These are phyloP conservation scores for Calonectria pseudoreteaudii DNA, from an alignment of 2,329 filamentous ascomycete genomes.

Conservation along the genomic window DNA sequence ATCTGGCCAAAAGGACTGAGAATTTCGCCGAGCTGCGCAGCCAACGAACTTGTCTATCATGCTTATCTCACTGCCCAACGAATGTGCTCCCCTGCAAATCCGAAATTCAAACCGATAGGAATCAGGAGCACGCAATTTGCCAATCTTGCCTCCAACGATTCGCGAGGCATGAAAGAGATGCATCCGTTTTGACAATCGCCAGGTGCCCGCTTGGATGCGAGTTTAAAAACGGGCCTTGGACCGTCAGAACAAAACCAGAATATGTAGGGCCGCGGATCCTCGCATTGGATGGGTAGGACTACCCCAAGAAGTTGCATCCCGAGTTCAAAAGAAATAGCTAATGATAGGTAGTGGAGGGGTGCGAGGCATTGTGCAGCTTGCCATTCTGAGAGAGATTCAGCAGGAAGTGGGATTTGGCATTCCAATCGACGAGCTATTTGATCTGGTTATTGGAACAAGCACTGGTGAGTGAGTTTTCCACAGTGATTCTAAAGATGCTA, in stretches of 20 bases:
- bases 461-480: slow-evolving; percentile 5
- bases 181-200: neutral
- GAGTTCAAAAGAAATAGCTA: neutral
- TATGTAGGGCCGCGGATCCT: slow-evolving; percentile 13
- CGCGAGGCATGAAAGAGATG: neutral
- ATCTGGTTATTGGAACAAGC: slow-evolving; percentile 28
- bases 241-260: slow-evolving; percentile 23
- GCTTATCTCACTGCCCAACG: slow-evolving; percentile 19
- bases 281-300: slow-evolving; percentile 21
- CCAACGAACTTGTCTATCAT: slow-evolving; percentile 23
- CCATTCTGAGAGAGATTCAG: slow-evolving; percentile 18
- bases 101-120: neutral
- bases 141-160: slow-evolving; percentile 15
- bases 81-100: slow-evolving; percentile 26
- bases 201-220: slow-evolving; percentile 21
- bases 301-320: neutral
- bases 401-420: slow-evolving; percentile 6
- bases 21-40: neutral
- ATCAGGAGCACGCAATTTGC: slow-evolving; percentile 22
- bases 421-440: slow-evolving; percentile 27
- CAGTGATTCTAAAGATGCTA: neutral
- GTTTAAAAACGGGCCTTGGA: slow-evolving; percentile 19
- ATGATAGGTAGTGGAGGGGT: slow-evolving; percentile 19
- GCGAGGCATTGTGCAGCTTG: slow-evolving; percentile 20
- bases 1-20: neutral